phyloP scores from a whole-genome alignment of 164 flowering plant genomes.

The Saururus chinensis region DNA sequence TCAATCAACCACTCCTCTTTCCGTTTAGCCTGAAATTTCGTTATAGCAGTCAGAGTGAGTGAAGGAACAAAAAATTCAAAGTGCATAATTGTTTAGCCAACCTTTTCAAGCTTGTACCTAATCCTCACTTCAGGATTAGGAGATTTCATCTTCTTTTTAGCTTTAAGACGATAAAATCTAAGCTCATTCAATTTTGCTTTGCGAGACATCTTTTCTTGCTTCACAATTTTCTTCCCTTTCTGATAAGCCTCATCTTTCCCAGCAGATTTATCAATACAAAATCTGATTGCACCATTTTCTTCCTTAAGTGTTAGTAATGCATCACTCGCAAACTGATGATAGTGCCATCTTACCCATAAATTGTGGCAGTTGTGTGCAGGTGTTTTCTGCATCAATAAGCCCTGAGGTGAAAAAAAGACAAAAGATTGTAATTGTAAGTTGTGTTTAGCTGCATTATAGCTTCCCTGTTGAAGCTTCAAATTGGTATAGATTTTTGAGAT shows the following conservation, averaged over 20 bases:
- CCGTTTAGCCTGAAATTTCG: conserved; percentile 50
- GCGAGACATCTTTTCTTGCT: conserved; percentile 37
- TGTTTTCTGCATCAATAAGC: conserved; percentile 7
- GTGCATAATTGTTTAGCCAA: conserved; percentile 11
- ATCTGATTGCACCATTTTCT: conserved; percentile 51
- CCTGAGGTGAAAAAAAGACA: conserved; percentile 4
- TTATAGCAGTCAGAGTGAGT: background rate
- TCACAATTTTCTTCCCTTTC: conserved; percentile 22
- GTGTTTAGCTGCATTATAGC: conserved; percentile 5
- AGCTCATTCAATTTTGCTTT: conserved; percentile 76
- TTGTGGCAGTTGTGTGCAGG: conserved; percentile 4
- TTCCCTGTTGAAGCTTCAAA: conserved; percentile 5
- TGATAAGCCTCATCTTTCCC: conserved; percentile 8
- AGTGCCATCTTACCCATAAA: conserved; percentile 11
- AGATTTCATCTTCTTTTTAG: conserved; percentile 83
- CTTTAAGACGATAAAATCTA: conserved; percentile 61
- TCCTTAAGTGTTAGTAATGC: conserved; percentile 38
- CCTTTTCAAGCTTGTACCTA: conserved; percentile 84
- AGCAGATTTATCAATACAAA: conserved; percentile 33
- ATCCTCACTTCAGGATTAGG: conserved; percentile 93
- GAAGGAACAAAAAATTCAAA: background rate
- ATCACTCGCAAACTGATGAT: conserved; percentile 28
- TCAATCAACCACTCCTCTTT: conserved; percentile 92
- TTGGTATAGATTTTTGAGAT: background rate
- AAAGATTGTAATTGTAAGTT: conserved; percentile 6